Evolutionary conservation across 2,329 filamentous ascomycete species (phyloP).

Genomic region (Thelonectria olida): DNA sequence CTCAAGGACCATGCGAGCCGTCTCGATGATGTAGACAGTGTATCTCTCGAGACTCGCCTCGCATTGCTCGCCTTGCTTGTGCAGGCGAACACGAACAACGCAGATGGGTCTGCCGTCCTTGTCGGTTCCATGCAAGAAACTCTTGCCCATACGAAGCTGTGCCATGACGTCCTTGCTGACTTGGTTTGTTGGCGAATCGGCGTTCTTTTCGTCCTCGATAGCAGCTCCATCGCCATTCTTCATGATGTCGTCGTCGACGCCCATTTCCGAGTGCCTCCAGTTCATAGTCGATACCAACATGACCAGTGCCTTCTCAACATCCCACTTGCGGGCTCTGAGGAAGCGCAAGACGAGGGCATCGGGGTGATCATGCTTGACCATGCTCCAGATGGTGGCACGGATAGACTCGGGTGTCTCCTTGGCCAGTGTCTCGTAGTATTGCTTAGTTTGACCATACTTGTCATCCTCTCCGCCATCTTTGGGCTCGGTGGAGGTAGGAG

Average conservation of each 20-base stretch:
- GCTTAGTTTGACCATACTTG: constrained; percentile 91
- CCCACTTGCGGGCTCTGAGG: constrained; percentile 51
- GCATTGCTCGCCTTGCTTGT: constrained; percentile 83
- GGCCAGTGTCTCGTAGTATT: constrained; percentile 83
- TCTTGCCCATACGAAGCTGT: constrained; percentile 91
- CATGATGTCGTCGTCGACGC: constrained; percentile 91
- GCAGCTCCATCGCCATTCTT: constrained; percentile 76
- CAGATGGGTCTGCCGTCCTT: constrained; percentile 88
- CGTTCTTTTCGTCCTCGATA: constrained; percentile 64
- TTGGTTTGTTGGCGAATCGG: constrained; percentile 71
- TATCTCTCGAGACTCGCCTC: constrained; percentile 86
- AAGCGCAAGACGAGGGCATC: constrained; percentile 66
- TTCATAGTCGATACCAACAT: constrained; percentile 79
- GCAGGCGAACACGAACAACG: constrained; percentile 82
- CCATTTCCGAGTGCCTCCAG: constrained; percentile 85
- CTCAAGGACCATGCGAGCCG: constrained; percentile 82
- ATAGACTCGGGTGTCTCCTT: constrained; percentile 81
- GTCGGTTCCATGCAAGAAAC: constrained; percentile 88
- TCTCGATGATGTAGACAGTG: constrained; percentile 95
- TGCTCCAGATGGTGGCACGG: constrained; percentile 84
- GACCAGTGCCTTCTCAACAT: constrained; percentile 49
- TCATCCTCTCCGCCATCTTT: constrained; percentile 70
- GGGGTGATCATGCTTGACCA: constrained; percentile 95
- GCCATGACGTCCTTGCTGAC: constrained; percentile 78
- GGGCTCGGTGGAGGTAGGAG: constrained; percentile 48